These are phyloP conservation scores for Phalaenopsis aphrodite DNA, from an alignment of 106 monocot species.

Conservation along the genomic window DNA sequence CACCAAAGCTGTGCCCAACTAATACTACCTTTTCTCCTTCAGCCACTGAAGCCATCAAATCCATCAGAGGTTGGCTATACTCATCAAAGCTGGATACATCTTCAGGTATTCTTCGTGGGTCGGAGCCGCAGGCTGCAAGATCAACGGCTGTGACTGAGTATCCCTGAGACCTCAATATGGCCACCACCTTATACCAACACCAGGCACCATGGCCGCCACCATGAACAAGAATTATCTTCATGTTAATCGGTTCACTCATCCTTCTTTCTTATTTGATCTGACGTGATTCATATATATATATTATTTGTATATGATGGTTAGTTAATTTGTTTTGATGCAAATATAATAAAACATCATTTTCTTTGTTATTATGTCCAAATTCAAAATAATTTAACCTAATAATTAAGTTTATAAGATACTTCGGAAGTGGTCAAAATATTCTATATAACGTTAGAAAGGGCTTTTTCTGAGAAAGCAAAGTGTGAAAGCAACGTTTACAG, in stretches of 20 bases:
- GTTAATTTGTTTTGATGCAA: too few species aligned
- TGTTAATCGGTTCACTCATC: background rate
- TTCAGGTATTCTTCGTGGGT: conserved; percentile 12
- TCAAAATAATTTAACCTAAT: too few species aligned
- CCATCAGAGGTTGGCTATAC: conserved; percentile 19
- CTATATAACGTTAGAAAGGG: too few species aligned
- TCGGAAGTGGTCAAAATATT: too few species aligned
- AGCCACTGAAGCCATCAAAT: conserved; percentile 8
- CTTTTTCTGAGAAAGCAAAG: too few species aligned
- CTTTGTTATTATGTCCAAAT: too few species aligned
- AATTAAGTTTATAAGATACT: too few species aligned
- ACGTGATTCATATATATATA: too few species aligned
- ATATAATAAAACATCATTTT: too few species aligned
- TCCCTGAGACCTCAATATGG: conserved; percentile 8
- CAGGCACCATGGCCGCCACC: conserved; percentile 45
- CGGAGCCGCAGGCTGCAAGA: conserved; percentile 23
- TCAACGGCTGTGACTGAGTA: conserved; percentile 24
- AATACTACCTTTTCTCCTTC: conserved; percentile 20
- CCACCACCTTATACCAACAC: conserved; percentile 42
- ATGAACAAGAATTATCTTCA: conserved; percentile 29
- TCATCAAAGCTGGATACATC: conserved; percentile 22
- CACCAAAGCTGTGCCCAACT: conserved; percentile 37
- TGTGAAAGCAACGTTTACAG: too few species aligned
- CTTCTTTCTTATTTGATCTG: too few species aligned
- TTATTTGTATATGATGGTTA: too few species aligned